Base-by-base conservation (phyloP, 2,329 filamentous ascomycete genomes). In the Colletotrichum tanaceti region DNA sequence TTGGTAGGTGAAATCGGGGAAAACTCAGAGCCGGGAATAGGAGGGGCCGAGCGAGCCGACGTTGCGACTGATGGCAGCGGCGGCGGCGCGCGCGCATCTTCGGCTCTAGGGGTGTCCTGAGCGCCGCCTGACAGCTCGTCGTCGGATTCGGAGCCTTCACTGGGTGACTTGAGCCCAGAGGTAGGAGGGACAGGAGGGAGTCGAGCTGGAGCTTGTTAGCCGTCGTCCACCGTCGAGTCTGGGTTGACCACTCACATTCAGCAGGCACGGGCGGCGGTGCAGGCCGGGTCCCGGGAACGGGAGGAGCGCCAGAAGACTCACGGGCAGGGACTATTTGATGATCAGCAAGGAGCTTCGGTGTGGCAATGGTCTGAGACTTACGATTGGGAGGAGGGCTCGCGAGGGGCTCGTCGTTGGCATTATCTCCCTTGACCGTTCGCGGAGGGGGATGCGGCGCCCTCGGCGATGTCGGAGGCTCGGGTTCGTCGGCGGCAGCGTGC, bases 131-230 rank as follows among this genome's bases (percentile, higher is more conserved):
- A 93, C 74, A 94, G 82, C 78, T 98, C 95, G 77, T 98, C 94
- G 73, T 97, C 94, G 50, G 94, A 96, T 77, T 92, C 93, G 1
- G 93, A 97, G 38, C 93, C 94, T 70, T 91, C 86, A 66, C 90
- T 93, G 53, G 89, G 90, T 47, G 92, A 92, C 55, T 65, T 68
- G 32, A 65, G 47, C 20, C 86, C 76, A 50, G 83, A 82, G 43
- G 85, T 81, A 46, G 86, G 81, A 58, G 86, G 83, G 47, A 83
- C 83, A 41, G 87, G 87, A 1, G 85, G 82, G 53, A 90, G 88
- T 57, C 90, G 91, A 73, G 87, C 91, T 93, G 73, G 28, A 74
- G 62, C 58, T 22, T 46, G 22, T 65, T 16, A 70, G 65, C 13
- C 18, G 28, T 2, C 6, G 28, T 5, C 41, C 35, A 9, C 28